Conservation (phyloP, 305 asterid genomes). For the Lippia alba region DNA sequence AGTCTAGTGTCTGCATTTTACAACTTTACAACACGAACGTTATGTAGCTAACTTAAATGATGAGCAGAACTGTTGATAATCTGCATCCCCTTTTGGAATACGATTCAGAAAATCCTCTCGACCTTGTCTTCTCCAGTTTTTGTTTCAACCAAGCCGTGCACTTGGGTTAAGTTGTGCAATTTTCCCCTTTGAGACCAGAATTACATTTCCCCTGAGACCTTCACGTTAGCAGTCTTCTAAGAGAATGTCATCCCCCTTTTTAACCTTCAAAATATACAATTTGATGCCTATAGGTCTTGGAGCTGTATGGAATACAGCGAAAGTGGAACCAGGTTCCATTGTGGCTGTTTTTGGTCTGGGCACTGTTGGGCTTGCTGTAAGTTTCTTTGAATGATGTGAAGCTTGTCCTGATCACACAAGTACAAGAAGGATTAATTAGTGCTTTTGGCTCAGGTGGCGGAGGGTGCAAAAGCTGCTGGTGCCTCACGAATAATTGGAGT, state of each 20-base stretch:
- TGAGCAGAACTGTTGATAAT: background rate
- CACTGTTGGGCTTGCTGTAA: constrained; percentile 97
- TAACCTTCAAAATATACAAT: constrained; percentile 22
- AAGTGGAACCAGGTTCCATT: constrained; percentile 92
- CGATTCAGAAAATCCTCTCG: background rate
- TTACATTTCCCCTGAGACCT: background rate
- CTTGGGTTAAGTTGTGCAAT: background rate
- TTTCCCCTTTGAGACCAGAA: constrained; percentile 2
- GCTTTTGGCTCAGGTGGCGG: constrained; percentile 77
- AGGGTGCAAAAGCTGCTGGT: constrained; percentile 99
- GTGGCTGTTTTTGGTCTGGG: constrained; percentile 98
- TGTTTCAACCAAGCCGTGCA: background rate
- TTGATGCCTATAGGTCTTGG: constrained; percentile 77
- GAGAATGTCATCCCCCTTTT: constrained; percentile 1
- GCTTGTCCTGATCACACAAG: constrained; percentile 16
- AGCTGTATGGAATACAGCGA: constrained; percentile 99
- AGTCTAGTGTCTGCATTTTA: no score
- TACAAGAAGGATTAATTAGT: constrained; percentile 22
- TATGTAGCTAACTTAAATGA: background rate
- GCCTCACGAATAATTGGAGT: constrained; percentile 95
- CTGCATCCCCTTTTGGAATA: background rate
- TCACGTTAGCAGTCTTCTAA: background rate
- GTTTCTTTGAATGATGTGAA: constrained; percentile 40
- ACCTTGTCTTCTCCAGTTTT: background rate
- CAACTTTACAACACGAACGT: no score